phyloP scores from a whole-genome alignment of 2,329 filamentous ascomycete genomes.

The Colletotrichum ledebouriae region DNA sequence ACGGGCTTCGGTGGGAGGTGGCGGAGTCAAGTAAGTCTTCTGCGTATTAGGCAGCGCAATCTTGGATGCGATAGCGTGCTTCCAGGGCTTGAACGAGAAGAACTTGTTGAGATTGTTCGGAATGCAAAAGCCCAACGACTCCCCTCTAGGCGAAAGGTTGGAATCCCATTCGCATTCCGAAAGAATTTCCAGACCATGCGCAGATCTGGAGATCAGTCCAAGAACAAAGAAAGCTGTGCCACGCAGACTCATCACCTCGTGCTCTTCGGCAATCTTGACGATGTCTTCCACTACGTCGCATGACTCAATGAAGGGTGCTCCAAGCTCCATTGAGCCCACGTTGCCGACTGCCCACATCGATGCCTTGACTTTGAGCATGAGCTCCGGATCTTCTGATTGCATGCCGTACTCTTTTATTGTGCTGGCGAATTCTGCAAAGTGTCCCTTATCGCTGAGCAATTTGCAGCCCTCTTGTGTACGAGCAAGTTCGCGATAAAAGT shows the following conservation, averaged over 20 bases:
- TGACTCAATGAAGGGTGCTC: slow-evolving; percentile 92
- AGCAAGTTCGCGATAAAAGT: slow-evolving; percentile 96
- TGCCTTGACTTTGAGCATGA: slow-evolving; percentile 93
- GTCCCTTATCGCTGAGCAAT: slow-evolving; percentile 90
- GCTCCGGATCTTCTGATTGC: slow-evolving; percentile 86
- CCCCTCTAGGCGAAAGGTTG: slow-evolving; percentile 84
- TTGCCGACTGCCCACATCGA: slow-evolving; percentile 98
- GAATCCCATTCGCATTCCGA: slow-evolving; percentile 94
- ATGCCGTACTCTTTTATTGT: slow-evolving; percentile 91
- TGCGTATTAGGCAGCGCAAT: slow-evolving; percentile 65
- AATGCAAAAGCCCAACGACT: slow-evolving; percentile 88
- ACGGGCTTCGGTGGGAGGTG: slow-evolving; percentile 57
- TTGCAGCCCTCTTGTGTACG: slow-evolving; percentile 93
- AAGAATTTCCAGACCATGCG: slow-evolving; percentile 92
- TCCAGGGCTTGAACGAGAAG: slow-evolving; percentile 77
- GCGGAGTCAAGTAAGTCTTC: slow-evolving; percentile 63
- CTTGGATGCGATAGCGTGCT: slow-evolving; percentile 60
- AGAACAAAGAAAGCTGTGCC: slow-evolving; percentile 98
- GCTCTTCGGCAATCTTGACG: slow-evolving; percentile 87
- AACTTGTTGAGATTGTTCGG: slow-evolving; percentile 83
- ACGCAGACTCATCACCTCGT: slow-evolving; percentile 90
- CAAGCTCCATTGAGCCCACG: slow-evolving; percentile 97
- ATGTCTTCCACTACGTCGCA: slow-evolving; percentile 90
- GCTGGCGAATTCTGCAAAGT: slow-evolving; percentile 92
- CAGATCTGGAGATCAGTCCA: slow-evolving; percentile 90